phyloP scores from a whole-genome alignment of 2,329 filamentous ascomycete species.

The Dryadomyces quercivorus region DNA sequence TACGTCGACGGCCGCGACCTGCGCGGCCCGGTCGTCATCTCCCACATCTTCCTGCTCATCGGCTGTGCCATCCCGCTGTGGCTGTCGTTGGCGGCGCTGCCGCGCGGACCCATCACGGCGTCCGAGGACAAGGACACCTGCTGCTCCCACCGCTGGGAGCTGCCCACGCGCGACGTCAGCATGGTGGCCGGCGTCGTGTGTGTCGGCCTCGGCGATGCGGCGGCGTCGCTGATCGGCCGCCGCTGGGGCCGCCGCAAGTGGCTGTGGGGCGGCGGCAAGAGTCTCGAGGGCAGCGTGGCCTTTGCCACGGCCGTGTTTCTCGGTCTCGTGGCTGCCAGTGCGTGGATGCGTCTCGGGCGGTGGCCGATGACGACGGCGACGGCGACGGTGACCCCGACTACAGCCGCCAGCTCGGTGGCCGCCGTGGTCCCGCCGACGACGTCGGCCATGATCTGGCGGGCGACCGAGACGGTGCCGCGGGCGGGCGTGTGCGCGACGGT shows the following conservation, averaged over 20 bases:
- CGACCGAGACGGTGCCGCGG: constrained; percentile 49
- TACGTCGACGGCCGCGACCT: constrained; percentile 93
- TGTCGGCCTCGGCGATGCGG: constrained; percentile 89
- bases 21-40: constrained; percentile 86
- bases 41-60: constrained; percentile 89
- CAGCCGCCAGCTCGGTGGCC: background rate
- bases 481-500: constrained; percentile 60
- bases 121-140: background rate
- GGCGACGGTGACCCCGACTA: background rate
- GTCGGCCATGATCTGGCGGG: constrained; percentile 4
- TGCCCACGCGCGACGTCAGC: constrained; percentile 60
- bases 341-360: constrained; percentile 65
- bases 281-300: constrained; percentile 73
- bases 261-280: constrained; percentile 96
- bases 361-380: constrained; percentile 34
- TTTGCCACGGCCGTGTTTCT: constrained; percentile 69
- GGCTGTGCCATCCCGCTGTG: constrained; percentile 92
- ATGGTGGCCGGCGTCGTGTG: constrained; percentile 92
- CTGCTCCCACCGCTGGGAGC: constrained; percentile 47
- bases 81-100: constrained; percentile 65
- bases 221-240: constrained; percentile 78
- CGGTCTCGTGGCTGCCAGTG: constrained; percentile 57
- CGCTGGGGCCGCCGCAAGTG: constrained; percentile 81
- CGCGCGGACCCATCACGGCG: constrained; percentile 30
- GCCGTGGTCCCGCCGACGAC: background rate